Conservation (phyloP, 2,329 filamentous ascomycete genomes). For the Colletotrichum costaricense region DNA sequence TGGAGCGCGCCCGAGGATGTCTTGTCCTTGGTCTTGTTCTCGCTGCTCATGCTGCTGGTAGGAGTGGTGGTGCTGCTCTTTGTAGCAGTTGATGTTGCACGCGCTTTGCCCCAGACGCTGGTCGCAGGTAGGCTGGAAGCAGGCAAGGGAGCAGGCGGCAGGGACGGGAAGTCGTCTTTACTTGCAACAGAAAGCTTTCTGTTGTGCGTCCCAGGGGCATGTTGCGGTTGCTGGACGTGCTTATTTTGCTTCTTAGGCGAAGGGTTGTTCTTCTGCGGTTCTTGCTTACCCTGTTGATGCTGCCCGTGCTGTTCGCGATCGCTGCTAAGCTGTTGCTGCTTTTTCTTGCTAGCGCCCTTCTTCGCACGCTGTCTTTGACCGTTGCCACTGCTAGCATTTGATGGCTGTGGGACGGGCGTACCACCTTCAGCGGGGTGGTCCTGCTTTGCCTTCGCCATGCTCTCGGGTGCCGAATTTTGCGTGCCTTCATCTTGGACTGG, state of each 20-base stretch:
- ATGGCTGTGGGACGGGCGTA: background rate
- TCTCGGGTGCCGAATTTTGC: background rate
- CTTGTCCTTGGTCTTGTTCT: background rate
- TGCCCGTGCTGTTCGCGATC: conserved; percentile 11
- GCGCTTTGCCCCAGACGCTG: conserved; percentile 19
- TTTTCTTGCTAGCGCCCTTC: conserved; percentile 27
- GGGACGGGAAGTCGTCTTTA: conserved; percentile 42
- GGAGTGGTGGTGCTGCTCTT: no score
- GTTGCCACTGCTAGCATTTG: background rate
- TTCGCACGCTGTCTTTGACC: conserved; percentile 8
- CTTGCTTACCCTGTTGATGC: conserved; percentile 15
- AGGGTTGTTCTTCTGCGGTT: conserved; percentile 6
- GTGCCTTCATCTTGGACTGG: background rate
- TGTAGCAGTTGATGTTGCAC: background rate
- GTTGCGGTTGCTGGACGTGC: background rate
- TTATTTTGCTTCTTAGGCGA: conserved; percentile 25
- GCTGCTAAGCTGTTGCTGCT: conserved; percentile 24
- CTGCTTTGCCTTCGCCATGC: background rate
- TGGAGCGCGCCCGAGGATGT: background rate
- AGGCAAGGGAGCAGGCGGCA: conserved; percentile 28
- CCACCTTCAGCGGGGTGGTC: background rate
- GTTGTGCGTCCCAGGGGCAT: background rate
- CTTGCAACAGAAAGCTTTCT: conserved; percentile 5
- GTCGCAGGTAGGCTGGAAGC: background rate
- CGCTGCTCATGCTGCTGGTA: background rate